Evolutionary conservation across 306 rosid species (phyloP), one percentile per base, ranked within the genome.

Genomic region (Mimosa pudica): DNA sequence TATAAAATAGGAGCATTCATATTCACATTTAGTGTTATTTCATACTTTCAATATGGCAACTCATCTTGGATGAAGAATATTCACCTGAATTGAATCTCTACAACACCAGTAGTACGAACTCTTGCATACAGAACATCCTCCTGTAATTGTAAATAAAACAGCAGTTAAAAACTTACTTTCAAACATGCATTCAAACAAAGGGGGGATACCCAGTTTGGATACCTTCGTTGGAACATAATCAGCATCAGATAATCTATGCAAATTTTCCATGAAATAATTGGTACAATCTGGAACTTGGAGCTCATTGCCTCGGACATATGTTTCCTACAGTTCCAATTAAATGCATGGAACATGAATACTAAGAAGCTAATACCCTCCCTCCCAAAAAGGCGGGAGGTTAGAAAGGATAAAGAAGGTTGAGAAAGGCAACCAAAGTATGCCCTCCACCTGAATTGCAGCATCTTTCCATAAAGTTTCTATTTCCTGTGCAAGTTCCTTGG

Each of bases 21-120:
- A 63, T 47, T 80, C 72, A 63, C 55, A 17, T 82, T 11, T 36
- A 7, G 2, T 16, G 64, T 69, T 10, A 69, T 60, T 71, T 82
- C 78, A 52, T 48, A 68, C 36, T 42, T 18, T 18, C 16, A 18
- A n/a, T 62, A 71, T 8, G 38, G 24, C 51, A 73, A 62, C 64
- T 57, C 57, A 75, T 61, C 47, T 57, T 24, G 61, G 66, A 38
- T 55, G 73, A 47, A 47, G 67, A 67, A 72, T 61, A 83, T 77
- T 86, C 86, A 93, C 99, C 99, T 96, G 92, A 96, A 96, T 87
- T 96, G 99, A 80, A 96, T 96, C 97, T 96, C 99, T 57, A 96
- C 99, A 66, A 96, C 96, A 49, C 99, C 99, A 2, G 98, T 93
- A 38, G 99, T 96, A 42, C 98, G 98, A 51, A 96, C 97, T 91